Evolutionary conservation across 768 basidiomycete species (phyloP).

Genomic region (Scleroderma bovista): DNA sequence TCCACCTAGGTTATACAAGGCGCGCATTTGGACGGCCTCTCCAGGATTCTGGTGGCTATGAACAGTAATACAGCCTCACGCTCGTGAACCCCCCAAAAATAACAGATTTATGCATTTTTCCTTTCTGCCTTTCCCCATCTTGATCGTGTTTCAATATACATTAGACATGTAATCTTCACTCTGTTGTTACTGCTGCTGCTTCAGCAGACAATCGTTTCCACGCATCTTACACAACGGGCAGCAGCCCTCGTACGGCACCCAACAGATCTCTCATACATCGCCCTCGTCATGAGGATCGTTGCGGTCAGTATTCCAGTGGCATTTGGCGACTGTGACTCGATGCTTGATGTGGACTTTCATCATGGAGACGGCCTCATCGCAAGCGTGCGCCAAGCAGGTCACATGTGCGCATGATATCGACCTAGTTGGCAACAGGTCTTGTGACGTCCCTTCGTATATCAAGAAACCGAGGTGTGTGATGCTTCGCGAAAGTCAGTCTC

Average conservation of each 20-base stretch:
- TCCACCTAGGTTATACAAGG: constrained; percentile 78
- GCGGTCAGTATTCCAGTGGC: constrained; percentile 70
- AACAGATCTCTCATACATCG: constrained; percentile 83
- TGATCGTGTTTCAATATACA: no score
- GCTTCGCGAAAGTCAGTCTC: no score
- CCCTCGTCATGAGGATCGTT: constrained; percentile 41
- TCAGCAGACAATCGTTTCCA: constrained; percentile 93
- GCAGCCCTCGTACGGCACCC: constrained; percentile 88
- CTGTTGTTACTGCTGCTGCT: constrained; percentile 19
- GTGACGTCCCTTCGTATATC: no score
- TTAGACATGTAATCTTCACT: constrained; percentile 26
- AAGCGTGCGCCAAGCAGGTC: no score
- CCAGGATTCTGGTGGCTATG: constrained; percentile 42
- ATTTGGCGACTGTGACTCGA: constrained; percentile 85
- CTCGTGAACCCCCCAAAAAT: no score
- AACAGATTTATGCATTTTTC: constrained; percentile 19
- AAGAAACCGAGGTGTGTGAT: no score
- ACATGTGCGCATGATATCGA: no score
- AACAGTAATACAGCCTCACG: constrained; percentile 40
- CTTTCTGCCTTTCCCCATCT: constrained; percentile 8
- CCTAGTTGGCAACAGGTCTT: no score
- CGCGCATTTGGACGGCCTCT: no score
- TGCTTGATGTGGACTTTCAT: constrained; percentile 85
- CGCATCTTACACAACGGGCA: constrained; percentile 96
- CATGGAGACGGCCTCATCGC: no score